A percentile compares a stretch with the other conserved stretches of the same genome.
These are phyloP conservation scores for Plasmodium cynomolgi DNA, from an alignment of 169 alveolate species.

Conservation along the genomic window DNA sequence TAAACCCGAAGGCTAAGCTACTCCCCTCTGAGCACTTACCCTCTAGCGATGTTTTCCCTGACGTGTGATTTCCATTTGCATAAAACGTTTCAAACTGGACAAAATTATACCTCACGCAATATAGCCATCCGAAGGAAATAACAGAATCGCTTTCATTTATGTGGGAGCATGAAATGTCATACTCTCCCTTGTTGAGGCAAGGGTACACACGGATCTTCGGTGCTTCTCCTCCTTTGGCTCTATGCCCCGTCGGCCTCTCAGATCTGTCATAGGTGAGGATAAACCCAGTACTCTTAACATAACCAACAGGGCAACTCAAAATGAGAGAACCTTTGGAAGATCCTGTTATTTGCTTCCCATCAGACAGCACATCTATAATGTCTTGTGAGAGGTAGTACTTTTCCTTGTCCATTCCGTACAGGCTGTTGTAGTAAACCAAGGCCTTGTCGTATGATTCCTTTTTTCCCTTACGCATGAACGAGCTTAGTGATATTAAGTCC, in stretches of 20 bases:
- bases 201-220: conserved; percentile 28
- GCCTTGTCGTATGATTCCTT: conserved; percentile 45
- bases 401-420: conserved; percentile 46
- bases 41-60: background rate
- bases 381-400: conserved; percentile 36
- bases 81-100: conserved; percentile 44
- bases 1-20: conserved; percentile 41
- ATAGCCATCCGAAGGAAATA: conserved; percentile 63
- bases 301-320: conserved; percentile 70
- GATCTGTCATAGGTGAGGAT: conserved; percentile 33
- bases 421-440: conserved; percentile 25
- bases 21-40: conserved; percentile 42
- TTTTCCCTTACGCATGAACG: conserved; percentile 50
- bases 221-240: background rate
- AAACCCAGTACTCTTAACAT: conserved; percentile 66
- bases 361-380: conserved; percentile 35
- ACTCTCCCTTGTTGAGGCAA: conserved; percentile 47
- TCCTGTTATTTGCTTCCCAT: conserved; percentile 65
- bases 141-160: conserved; percentile 10
- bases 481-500: conserved; percentile 34
- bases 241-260: background rate
- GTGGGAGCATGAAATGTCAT: conserved; percentile 54
- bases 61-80: background rate
- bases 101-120: conserved; percentile 45
- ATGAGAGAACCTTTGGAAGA: conserved; percentile 59